These are phyloP conservation scores for Backusella macrospora DNA, from an alignment of 192 early-diverging fungal species.

Conservation along the genomic window DNA sequence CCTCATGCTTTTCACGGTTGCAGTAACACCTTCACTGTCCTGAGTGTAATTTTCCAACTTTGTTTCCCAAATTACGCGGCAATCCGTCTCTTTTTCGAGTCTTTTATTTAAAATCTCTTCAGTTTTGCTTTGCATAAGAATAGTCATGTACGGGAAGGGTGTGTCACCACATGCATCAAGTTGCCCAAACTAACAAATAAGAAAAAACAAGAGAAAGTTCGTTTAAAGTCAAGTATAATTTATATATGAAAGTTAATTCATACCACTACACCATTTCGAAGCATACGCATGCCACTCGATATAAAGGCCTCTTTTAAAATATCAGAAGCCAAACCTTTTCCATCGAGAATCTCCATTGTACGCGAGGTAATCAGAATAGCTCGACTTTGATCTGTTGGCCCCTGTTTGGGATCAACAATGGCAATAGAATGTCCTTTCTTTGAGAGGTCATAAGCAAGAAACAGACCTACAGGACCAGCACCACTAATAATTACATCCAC, in stretches of 20 bases:
- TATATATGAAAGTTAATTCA: background rate
- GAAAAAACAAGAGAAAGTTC: background rate
- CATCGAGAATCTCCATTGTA: conserved; percentile 26
- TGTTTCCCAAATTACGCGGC: conserved; percentile 11
- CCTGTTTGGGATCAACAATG: conserved; percentile 16
- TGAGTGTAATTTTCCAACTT: conserved; percentile 26
- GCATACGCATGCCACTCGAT: conserved; percentile 4
- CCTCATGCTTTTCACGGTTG: conserved; percentile 8
- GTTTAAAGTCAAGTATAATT: no score
- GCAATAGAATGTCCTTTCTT: conserved; percentile 22
- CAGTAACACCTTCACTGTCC: conserved; percentile 16
- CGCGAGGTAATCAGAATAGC: conserved; percentile 26
- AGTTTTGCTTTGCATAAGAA: conserved; percentile 24
- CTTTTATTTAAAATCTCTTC: conserved; percentile 19
- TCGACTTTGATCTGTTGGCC: conserved; percentile 25
- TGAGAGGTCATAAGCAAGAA: conserved; percentile 24
- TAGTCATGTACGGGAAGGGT: conserved; percentile 24
- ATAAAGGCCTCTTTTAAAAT: background rate
- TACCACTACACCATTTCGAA: conserved; percentile 6
- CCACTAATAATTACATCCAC: conserved; percentile 33
- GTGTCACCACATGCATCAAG: conserved; percentile 25
- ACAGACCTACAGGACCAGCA: conserved; percentile 32
- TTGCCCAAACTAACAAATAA: conserved; percentile 1
- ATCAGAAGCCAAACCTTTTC: background rate
- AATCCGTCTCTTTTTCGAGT: background rate